These are phyloP conservation scores for Spergularia bocconei DNA, from an alignment of 148 eudicot genomes.

Conservation along the genomic window DNA sequence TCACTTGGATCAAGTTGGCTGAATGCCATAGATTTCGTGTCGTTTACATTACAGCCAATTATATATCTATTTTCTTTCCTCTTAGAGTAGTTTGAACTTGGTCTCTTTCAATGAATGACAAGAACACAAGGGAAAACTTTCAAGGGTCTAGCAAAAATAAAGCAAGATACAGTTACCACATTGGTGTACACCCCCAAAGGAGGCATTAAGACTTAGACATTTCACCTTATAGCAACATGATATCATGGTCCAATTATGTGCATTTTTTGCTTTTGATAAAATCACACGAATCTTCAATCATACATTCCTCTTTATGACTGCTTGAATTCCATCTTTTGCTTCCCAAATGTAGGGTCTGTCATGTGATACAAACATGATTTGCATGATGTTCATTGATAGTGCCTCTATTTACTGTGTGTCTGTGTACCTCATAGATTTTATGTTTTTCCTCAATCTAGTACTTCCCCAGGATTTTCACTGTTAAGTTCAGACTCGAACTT, in stretches of 20 bases:
- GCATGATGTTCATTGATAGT: constrained; percentile 1
- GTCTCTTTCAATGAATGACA: constrained; percentile 7
- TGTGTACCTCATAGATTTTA: not conserved
- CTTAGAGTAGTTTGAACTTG: not conserved
- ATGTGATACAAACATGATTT: constrained; percentile 8
- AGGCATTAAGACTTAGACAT: not conserved
- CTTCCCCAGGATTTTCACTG: not conserved
- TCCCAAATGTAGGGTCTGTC: constrained; percentile 7
- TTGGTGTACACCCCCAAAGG: not conserved
- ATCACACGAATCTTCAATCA: constrained; percentile 7
- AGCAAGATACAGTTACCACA: constrained; percentile 2
- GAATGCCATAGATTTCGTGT: constrained; percentile 1
- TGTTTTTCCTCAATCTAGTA: not conserved
- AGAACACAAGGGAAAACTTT: not conserved
- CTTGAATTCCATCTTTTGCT: constrained; percentile 1
- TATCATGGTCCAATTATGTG: constrained; percentile 15
- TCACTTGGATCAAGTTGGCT: not conserved
- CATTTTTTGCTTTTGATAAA: not conserved
- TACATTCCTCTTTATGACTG: constrained; percentile 6
- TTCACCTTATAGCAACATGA: constrained; percentile 9
- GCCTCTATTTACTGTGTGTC: not conserved
- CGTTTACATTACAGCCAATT: not conserved
- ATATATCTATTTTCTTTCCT: not conserved
- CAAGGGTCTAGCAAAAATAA: not conserved
- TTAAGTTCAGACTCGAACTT: not conserved